Base-by-base conservation (phyloP, 2,329 filamentous ascomycete genomes). In the Pleoardoris graminearum region DNA sequence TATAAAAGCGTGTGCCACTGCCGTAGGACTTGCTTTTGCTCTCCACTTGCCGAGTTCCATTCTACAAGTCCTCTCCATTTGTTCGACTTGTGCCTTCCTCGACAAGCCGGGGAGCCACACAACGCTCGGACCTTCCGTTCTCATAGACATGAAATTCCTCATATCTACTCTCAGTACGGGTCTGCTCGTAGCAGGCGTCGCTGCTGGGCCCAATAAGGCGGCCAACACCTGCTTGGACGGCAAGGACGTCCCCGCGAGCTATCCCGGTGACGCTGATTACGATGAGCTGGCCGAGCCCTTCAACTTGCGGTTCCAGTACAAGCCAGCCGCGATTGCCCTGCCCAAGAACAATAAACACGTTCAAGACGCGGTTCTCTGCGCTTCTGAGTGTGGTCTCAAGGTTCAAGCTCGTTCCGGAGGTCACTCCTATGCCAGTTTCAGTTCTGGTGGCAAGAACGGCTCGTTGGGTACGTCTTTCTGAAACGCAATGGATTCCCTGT, bases 331-430 rank as follows among this genome's bases (percentile, higher is more conserved):
- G 10, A 81, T 87, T 16, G 77, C 85, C 2, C 75, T 82, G 7
- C 85, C 85, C 0, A 69, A 74, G 4, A 82, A 73, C 0, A 73
- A 78, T 10, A 68, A 80, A 19, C 81, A 87, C 49, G 79, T 87
- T 2, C 77, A 83, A 1, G 78, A 72, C 17, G 80, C 83, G 12
- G 77, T 88, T 33, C 78, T 80, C 45, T 87, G 85, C 62, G 85
- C 84, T 4, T 74, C 66, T 2, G 55, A 77, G 21, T 73, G 75
- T 51, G 72, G 73, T 5, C 68, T 82, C 47, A 80, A 82, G 57
- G 82, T 87, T 0, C 84, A 87, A 63, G 80, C 85, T 19, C 82
- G 79, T 57, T 85, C 83, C 1, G 85, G 85, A 3, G 85, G 85
- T 0, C 85, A 88, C 61, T 87, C 83, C 0, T 88, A 85, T 57